phyloP scores from a whole-genome alignment of 192 early-diverging fungal species.

The Podila horticola region DNA sequence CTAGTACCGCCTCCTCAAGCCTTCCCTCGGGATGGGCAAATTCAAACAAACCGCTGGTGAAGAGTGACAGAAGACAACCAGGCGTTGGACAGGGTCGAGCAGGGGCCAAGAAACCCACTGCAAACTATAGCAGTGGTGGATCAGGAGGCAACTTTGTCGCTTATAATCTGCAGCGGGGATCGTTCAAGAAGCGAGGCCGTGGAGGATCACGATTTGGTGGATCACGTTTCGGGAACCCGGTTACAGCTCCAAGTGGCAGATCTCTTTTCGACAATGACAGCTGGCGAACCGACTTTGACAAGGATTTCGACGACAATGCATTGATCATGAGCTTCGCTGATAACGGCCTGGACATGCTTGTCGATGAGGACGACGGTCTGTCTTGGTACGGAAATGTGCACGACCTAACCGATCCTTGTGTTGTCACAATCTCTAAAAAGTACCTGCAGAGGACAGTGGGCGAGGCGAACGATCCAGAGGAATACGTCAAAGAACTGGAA shows the following conservation, averaged over 20 bases:
- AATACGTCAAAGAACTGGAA: constrained; percentile 31
- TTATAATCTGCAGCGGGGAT: constrained; percentile 36
- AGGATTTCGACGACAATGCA: constrained; percentile 23
- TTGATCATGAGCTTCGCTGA: constrained; percentile 16
- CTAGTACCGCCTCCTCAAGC: neutral
- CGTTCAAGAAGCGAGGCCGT: constrained; percentile 25
- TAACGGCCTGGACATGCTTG: constrained; percentile 12
- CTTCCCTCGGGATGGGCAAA: constrained; percentile 21
- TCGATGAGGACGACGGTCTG: constrained; percentile 20
- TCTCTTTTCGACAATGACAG: constrained; percentile 28
- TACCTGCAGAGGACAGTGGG: constrained; percentile 13
- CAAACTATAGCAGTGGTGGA: constrained; percentile 21
- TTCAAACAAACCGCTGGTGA: constrained; percentile 42
- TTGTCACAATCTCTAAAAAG: constrained; percentile 26
- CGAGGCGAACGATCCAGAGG: constrained; percentile 37
- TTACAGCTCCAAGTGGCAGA: constrained; percentile 15
- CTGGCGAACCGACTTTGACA: constrained; percentile 39
- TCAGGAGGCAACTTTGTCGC: constrained; percentile 42
- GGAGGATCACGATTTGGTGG: constrained; percentile 29
- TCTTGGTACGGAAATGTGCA: constrained; percentile 45
- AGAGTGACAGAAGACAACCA: constrained; percentile 30
- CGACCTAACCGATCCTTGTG: constrained; percentile 26
- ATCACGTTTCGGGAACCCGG: constrained; percentile 15
- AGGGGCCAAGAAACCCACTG: neutral
- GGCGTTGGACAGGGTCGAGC: constrained; percentile 33